phyloP scores from a whole-genome alignment of 192 early-diverging fungal genomes.

The Umbelopsis sp. region DNA sequence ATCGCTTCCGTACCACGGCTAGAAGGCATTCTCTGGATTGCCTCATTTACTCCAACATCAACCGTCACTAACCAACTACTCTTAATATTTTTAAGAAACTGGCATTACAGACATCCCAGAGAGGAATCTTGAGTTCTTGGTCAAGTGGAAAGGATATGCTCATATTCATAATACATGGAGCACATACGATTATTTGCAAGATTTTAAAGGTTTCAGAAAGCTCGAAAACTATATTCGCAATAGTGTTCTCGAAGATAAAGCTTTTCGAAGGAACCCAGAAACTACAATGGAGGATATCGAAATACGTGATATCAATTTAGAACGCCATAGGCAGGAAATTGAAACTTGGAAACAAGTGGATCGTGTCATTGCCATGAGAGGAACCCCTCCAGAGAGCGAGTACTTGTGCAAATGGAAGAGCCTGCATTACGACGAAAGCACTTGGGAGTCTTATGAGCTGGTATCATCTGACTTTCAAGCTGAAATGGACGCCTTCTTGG shows the following conservation, averaged over 20 bases:
- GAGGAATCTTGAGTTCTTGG: constrained; percentile 74
- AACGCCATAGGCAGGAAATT: constrained; percentile 77
- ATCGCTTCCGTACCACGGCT: too few relatives aligned
- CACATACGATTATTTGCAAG: constrained; percentile 59
- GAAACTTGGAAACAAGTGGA: constrained; percentile 89
- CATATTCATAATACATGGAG: constrained; percentile 95
- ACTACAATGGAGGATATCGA: constrained; percentile 88
- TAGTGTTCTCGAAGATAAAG: constrained; percentile 59
- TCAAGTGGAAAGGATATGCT: constrained; percentile 94
- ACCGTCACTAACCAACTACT: too few relatives aligned
- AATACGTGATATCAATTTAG: constrained; percentile 80
- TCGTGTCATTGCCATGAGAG: constrained; percentile 78
- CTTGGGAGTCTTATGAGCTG: constrained; percentile 84
- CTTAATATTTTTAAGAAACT: constrained; percentile 26
- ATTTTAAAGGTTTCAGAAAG: constrained; percentile 86
- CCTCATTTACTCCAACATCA: too few relatives aligned
- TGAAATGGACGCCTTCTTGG: constrained; percentile 85
- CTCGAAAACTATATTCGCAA: constrained; percentile 83
- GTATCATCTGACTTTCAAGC: constrained; percentile 71
- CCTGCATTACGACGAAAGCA: constrained; percentile 83
- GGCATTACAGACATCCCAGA: constrained; percentile 44
- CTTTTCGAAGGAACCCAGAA: constrained; percentile 62
- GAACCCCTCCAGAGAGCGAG: constrained; percentile 60
- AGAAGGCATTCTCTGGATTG: too few relatives aligned
- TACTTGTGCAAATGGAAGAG: constrained; percentile 95